Evolutionary conservation across 371 early-diverging fungal genomes (phyloP).

Genomic region (Mycotypha africana): DNA sequence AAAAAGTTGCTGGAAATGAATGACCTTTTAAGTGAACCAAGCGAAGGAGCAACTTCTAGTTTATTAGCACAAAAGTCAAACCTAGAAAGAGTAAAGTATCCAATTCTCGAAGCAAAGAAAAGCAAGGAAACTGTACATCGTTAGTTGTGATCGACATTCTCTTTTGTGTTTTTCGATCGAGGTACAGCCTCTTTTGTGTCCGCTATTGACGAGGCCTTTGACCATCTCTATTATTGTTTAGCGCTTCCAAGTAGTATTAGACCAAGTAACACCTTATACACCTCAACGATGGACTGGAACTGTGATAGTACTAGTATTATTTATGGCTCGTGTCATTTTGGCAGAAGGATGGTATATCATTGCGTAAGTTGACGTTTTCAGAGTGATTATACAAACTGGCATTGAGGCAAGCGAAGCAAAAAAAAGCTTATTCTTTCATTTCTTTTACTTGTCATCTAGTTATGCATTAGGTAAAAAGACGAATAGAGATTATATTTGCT

Average conservation of each 20-base stretch:
- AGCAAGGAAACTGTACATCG: no score
- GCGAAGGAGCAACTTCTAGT: slow-evolving; percentile 21
- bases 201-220: no score
- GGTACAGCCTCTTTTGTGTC: no score
- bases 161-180: no score
- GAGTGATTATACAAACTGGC: no score
- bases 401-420: no score
- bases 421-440: neutral
- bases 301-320: slow-evolving; percentile 57
- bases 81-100: slow-evolving; percentile 30
- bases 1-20: slow-evolving; percentile 10
- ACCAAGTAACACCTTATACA: slow-evolving; percentile 71
- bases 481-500: neutral
- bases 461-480: slow-evolving; percentile 57
- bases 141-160: no score
- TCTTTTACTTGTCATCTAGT: slow-evolving; percentile 12
- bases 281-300: slow-evolving; percentile 76
- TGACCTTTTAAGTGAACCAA: slow-evolving; percentile 19
- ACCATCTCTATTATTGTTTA: no score
- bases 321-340: slow-evolving; percentile 74
- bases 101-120: no score
- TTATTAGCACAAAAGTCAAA: slow-evolving; percentile 37
- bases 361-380: slow-evolving; percentile 42
- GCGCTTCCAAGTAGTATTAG: slow-evolving; percentile 28
- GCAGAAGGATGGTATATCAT: slow-evolving; percentile 95